Base-by-base conservation (phyloP, 495 filamentous ascomycete genomes). In the Penicillium alfredii region DNA sequence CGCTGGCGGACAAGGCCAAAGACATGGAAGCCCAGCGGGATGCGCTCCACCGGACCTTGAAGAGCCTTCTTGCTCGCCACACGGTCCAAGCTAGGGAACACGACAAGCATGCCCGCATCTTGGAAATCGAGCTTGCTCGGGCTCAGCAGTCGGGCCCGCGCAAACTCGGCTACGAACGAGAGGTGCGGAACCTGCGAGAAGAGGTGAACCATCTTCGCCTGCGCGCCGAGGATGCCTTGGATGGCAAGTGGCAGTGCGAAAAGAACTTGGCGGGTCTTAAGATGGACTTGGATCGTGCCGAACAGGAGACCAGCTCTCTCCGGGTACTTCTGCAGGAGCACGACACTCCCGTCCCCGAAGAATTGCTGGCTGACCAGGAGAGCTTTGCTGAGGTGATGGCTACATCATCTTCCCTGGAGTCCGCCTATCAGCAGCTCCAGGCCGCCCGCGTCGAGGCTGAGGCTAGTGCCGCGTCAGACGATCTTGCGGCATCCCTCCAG, bases 251-350 rank as follows among this genome's bases (percentile, higher is more conserved):
- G 76, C 83, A 92, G 61, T 90, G 89, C 38, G 92, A 98, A 62
- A 94, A 94, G 61, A 88, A 88, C 15, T 72, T 98, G 9, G 75
- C 81, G 40, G 89, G 90, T 26, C 67, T 98, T 43, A 94, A 94
- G 62, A 96, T 95, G 84, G 92, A 98, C 55, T 76, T 98, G 18
- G 93, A 98, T 54, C 84, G 89, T 42, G 88, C 92, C 3, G 84
- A 95, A 60, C 84, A 92, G 55, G 93, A 98, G 65, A 95, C 90
- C 8, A 66, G 72, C 19, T 86, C 83, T 16, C 65, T 98, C 19
- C 79, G 88, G 15, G 74, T 62, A 15, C 71, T 98, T 14, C 75
- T 98, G 11, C 71, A 85, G 51, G 89, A 94, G 59, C 86, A 89
- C 47, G 90, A 95, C 55, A 88, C 89, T 33, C 61, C 82, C 13